Evolutionary conservation across 2,329 filamentous ascomycete genomes (phyloP).

Genomic region (Fusarium liriodendri): DNA sequence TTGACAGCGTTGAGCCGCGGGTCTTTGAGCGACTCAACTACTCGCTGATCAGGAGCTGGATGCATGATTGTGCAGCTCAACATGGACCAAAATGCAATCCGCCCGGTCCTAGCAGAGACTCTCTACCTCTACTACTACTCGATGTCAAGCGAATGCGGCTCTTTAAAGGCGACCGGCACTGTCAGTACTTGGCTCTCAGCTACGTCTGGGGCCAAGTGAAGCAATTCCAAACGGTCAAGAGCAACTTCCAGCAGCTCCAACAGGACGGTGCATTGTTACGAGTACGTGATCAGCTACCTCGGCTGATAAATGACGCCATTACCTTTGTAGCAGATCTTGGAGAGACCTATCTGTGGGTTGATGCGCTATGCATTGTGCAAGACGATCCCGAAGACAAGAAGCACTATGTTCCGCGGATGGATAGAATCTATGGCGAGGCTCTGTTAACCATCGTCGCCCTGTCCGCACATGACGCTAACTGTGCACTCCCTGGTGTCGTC

Average conservation of each 20-base stretch:
- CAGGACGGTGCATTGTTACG: not conserved
- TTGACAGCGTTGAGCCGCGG: not conserved
- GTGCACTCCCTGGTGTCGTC: not conserved
- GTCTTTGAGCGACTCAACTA: not conserved
- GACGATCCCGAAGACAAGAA: not conserved
- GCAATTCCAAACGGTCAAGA: not conserved
- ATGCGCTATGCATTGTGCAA: not conserved
- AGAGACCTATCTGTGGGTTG: not conserved
- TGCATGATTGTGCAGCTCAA: not conserved
- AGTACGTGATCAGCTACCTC: not conserved
- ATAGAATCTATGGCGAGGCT: not conserved
- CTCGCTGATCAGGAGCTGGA: not conserved
- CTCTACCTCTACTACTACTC: not conserved
- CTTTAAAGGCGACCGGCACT: not conserved
- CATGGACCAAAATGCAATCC: not conserved
- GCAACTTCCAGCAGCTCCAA: not conserved
- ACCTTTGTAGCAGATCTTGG: not conserved
- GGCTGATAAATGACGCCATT: not conserved
- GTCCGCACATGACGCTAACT: not conserved
- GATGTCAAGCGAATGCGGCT: not conserved
- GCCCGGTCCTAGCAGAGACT: not conserved
- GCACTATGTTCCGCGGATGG: not conserved
- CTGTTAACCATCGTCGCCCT: not conserved
- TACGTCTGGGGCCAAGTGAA: not conserved
- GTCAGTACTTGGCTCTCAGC: not conserved